Conservation (phyloP, 495 filamentous ascomycete genomes). For the Saxophila tyrrhenica region DNA sequence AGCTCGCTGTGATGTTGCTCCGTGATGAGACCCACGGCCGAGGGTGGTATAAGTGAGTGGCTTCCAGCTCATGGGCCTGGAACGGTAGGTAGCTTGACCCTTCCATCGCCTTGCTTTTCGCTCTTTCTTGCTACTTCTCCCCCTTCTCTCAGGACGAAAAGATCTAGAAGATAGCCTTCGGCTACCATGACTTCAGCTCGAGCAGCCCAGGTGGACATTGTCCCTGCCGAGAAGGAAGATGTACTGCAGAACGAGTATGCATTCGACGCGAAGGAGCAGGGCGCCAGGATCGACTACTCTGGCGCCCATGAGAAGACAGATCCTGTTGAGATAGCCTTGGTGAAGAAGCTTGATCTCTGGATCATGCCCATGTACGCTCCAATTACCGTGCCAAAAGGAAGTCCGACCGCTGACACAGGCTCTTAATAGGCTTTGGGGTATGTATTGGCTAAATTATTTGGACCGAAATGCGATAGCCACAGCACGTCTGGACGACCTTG, state of each 20-base stretch:
- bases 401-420: slow-evolving; percentile 17
- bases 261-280: not conserved
- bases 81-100: too few relatives aligned
- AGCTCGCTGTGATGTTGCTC: too few relatives aligned
- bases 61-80: too few relatives aligned
- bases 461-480: slow-evolving; percentile 38
- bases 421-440: slow-evolving; percentile 33
- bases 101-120: too few relatives aligned
- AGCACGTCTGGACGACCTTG: slow-evolving; percentile 36
- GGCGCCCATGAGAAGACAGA: slow-evolving; percentile 34
- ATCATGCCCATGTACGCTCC: slow-evolving; percentile 32
- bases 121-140: too few relatives aligned
- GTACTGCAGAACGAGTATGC: not conserved
- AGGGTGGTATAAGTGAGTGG: too few relatives aligned
- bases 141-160: too few relatives aligned
- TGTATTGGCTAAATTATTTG: slow-evolving; percentile 41
- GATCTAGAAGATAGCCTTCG: too few relatives aligned
- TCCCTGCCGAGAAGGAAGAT: not conserved
- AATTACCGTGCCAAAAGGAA: not conserved
- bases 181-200: not conserved
- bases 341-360: slow-evolving; percentile 39
- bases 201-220: not conserved
- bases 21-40: too few relatives aligned
- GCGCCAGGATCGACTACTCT: slow-evolving; percentile 27
- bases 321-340: slow-evolving; percentile 34